A percentile compares a stretch with the other conserved stretches of the same genome.
Conservation (phyloP, 805 yeast genomes). For the Hanseniaspora meyeri region DNA sequence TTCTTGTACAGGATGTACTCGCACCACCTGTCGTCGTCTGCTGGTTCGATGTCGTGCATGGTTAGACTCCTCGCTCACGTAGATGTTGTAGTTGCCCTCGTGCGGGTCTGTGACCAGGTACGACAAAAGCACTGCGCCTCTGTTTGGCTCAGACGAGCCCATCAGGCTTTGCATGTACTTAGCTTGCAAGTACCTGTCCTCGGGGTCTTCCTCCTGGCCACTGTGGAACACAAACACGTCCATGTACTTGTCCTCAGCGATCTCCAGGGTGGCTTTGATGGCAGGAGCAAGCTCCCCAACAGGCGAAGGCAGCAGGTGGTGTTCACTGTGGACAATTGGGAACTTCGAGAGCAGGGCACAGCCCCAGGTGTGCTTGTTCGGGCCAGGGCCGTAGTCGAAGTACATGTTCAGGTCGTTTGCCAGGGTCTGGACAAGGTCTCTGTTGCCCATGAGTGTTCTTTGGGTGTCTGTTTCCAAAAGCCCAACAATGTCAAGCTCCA, state of each 20-base stretch:
- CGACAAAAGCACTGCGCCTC: slow-evolving; percentile 79
- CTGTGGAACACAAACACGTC: slow-evolving; percentile 96
- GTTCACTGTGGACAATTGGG: slow-evolving; percentile 83
- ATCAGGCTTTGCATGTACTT: slow-evolving; percentile 62
- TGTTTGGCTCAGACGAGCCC: slow-evolving; percentile 48
- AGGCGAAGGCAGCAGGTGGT: slow-evolving; percentile 87
- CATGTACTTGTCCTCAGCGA: slow-evolving; percentile 63
- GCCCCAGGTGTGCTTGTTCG: slow-evolving; percentile 98
- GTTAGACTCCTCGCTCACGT: slow-evolving; percentile 73
- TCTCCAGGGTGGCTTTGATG: slow-evolving; percentile 86
- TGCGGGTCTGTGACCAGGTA: slow-evolving; percentile 81
- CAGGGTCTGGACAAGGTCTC: slow-evolving; percentile 81
- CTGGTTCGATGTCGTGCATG: slow-evolving; percentile 85
- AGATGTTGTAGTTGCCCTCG: slow-evolving; percentile 82
- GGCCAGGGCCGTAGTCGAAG: slow-evolving; percentile 95
- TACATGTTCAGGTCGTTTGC: slow-evolving; percentile 92
- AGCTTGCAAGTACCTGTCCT: slow-evolving; percentile 82
- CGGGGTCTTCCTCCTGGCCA: slow-evolving; percentile 95
- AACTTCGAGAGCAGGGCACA: slow-evolving; percentile 82
- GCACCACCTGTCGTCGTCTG: slow-evolving; percentile 97
- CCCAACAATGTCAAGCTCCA: slow-evolving; percentile 85
- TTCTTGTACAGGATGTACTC: slow-evolving; percentile 85
- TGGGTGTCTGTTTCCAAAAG: slow-evolving; percentile 87
- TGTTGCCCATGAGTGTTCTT: slow-evolving; percentile 84
- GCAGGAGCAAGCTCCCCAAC: slow-evolving; percentile 98